Evolutionary conservation across 2,329 filamentous ascomycete genomes (phyloP).

Genomic region (Metarhizium rileyi): DNA sequence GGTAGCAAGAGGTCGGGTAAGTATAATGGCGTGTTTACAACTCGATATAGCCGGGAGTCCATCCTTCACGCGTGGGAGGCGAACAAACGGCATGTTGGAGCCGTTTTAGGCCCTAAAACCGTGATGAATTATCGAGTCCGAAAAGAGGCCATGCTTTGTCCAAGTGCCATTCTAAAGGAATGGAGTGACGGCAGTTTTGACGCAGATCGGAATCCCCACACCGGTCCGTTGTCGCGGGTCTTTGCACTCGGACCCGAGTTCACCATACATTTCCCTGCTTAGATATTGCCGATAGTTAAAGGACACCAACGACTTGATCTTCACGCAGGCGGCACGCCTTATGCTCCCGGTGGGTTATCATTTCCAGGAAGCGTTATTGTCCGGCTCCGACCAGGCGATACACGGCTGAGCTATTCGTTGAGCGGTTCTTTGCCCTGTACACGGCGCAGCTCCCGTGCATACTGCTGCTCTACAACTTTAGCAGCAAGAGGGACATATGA

Average conservation of each 20-base stretch:
- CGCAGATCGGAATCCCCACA: neutral
- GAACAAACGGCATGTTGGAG: conserved; percentile 3
- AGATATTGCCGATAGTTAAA: neutral
- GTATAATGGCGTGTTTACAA: neutral
- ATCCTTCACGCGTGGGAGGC: conserved; percentile 1
- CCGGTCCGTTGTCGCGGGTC: neutral
- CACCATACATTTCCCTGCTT: no score
- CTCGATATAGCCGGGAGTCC: neutral
- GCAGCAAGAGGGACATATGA: no score
- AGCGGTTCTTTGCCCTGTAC: no score
- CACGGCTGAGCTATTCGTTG: no score
- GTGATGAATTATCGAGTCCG: neutral
- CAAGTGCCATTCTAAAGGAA: neutral
- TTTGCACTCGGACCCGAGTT: no score
- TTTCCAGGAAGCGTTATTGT: no score
- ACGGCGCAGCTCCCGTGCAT: no score
- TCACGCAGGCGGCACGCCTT: no score
- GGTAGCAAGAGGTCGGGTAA: neutral
- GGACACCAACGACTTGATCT: no score
- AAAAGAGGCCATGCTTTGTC: neutral
- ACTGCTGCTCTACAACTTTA: no score
- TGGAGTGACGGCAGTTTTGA: neutral
- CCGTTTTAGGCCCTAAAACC: neutral
- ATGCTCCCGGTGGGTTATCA: no score
- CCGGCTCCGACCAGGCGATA: no score